Evolutionary conservation across 441 rosid genomes (phyloP).

Genomic region (Syzygium syzygioides): DNA sequence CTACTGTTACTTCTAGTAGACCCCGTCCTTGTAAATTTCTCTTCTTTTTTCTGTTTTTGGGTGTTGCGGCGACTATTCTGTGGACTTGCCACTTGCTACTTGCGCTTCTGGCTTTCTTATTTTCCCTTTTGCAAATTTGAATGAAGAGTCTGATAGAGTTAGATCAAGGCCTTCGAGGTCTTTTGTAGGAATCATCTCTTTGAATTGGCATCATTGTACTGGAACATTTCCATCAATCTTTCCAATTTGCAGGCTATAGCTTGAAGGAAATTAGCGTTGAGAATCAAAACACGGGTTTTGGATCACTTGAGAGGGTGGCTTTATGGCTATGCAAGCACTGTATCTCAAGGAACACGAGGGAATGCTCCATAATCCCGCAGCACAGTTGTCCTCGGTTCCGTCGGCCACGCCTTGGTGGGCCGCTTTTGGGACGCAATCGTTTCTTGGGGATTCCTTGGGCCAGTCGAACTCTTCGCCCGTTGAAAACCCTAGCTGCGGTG

Average conservation of each 20-base stretch:
- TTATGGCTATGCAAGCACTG: conserved; percentile 77
- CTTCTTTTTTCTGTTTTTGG: background rate
- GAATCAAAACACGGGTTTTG: background rate
- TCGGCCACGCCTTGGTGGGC: conserved; percentile 56
- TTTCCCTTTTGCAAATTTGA: background rate
- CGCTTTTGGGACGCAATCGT: conserved; percentile 45
- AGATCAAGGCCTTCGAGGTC: background rate
- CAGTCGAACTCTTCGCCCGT: conserved; percentile 30
- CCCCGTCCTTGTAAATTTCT: background rate
- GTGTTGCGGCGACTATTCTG: background rate
- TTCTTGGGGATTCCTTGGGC: conserved; percentile 35
- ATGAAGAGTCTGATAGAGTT: background rate
- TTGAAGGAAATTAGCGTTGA: conserved; percentile 7
- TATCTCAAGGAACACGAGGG: conserved; percentile 63
- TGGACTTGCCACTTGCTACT: background rate
- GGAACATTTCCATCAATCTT: conserved; percentile 1
- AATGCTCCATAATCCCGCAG: conserved; percentile 29
- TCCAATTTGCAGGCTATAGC: conserved; percentile 30
- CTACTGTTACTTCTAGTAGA: background rate
- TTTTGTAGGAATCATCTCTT: background rate
- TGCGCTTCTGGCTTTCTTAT: background rate
- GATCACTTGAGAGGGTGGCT: conserved; percentile 9
- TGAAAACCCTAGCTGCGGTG: conserved; percentile 24
- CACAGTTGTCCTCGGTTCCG: conserved; percentile 39
- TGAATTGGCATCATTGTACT: background rate